Percentiles rank a stretch among this genome's conserved stretches.
These are phyloP conservation scores for Acer yangbiense DNA, from an alignment of 345 rosid genomes.

Conservation along the genomic window DNA sequence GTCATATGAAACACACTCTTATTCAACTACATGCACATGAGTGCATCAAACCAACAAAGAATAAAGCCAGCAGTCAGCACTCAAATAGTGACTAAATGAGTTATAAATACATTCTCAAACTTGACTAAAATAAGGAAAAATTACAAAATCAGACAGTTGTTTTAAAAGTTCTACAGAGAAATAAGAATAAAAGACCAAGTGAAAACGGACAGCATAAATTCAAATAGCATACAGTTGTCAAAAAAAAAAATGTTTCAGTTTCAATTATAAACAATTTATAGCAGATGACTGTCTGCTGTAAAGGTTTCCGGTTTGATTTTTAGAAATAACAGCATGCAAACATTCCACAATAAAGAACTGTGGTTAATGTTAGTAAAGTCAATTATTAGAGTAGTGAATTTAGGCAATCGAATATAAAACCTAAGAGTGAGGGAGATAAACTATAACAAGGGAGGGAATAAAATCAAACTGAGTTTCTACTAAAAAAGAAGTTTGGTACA, in stretches of 20 bases:
- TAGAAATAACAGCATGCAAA: neutral
- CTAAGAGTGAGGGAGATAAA: neutral
- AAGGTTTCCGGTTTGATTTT: neutral
- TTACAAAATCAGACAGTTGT: neutral
- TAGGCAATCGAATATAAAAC: neutral
- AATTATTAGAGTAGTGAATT: neutral
- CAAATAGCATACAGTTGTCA: slow-evolving; percentile 1
- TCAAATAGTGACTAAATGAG: neutral
- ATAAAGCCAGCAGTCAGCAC: neutral
- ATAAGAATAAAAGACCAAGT: neutral
- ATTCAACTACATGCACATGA: neutral
- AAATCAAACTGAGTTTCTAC: neutral
- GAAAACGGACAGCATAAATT: neutral
- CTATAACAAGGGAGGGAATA: neutral
- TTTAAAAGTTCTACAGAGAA: neutral
- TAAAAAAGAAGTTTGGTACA: slow-evolving; percentile 1
- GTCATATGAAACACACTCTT: no score
- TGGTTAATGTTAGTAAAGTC: neutral
- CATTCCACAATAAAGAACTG: neutral
- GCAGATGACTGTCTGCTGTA: neutral
- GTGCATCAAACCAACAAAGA: neutral
- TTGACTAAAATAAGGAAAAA: neutral
- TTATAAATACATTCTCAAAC: neutral
- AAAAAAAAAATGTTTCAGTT: neutral
- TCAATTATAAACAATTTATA: neutral